phyloP scores from a whole-genome alignment of 371 early-diverging fungal genomes.

The Apophysomyces trapeziformis region DNA sequence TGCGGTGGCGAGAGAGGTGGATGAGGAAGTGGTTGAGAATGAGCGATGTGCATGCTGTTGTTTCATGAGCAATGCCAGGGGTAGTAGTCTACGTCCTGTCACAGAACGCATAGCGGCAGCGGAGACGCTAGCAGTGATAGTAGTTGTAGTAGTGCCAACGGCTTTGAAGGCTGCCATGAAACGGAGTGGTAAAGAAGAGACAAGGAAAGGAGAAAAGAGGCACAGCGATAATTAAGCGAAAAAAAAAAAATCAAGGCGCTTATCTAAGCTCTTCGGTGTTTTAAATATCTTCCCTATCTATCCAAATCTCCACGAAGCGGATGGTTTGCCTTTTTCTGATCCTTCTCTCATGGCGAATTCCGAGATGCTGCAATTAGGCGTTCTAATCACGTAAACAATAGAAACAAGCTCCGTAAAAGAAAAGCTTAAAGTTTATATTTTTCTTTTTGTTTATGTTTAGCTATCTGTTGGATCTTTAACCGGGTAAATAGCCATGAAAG shows the following conservation, averaged over 20 bases:
- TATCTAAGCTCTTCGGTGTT: background rate
- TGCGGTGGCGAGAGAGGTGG: background rate
- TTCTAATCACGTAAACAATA: too few relatives aligned
- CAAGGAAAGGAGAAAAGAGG: background rate
- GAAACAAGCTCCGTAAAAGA: too few relatives aligned
- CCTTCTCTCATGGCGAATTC: background rate
- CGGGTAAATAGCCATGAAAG: background rate
- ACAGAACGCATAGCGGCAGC: background rate
- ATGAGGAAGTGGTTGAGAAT: background rate
- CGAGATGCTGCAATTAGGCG: too few relatives aligned
- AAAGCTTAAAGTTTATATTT: too few relatives aligned
- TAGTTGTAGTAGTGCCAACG: background rate
- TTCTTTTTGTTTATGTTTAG: too few relatives aligned
- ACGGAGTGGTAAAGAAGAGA: background rate
- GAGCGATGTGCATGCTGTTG: background rate
- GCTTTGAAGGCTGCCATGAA: background rate
- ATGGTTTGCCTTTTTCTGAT: conserved; percentile 2
- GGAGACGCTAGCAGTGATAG: background rate
- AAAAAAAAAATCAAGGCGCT: too few relatives aligned
- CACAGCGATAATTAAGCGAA: background rate
- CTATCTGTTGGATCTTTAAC: background rate
- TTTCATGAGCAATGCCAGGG: background rate
- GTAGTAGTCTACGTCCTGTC: background rate
- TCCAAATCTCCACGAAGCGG: background rate
- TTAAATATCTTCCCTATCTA: background rate